Evolutionary conservation across 805 yeast genomes (phyloP), one percentile per base, ranked within the genome.

Genomic region (Ogataea paraovalis): DNA sequence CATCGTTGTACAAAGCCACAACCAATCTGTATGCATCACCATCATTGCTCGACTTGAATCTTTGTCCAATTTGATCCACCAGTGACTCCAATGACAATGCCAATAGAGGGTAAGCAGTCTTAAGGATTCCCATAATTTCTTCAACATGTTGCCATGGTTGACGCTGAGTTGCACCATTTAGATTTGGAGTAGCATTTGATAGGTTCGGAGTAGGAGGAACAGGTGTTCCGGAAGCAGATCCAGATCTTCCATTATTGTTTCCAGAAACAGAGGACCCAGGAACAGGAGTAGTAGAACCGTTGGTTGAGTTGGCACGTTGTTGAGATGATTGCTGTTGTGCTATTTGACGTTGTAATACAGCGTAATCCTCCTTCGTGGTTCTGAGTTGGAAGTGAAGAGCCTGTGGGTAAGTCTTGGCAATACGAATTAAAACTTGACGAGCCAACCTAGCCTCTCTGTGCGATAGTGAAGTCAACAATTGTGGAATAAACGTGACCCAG

Each of bases 401-500:
- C 68, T 94, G 99, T 1, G 99, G 99, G 68, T 87, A 95, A 45
- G 90, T 84, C 71, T 94, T 94, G 1, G 99, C 99, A 61, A 94
- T 94, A 55, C 94, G 76, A 45, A 90, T 86, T 62, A 94, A 75
- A 39, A 94, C 86, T 58, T 83, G 90, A 51, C 96, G 83, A 2
- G 92, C 97, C 65, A 90, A 74, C 47, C 80, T 78, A 0, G 97
- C 98, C 64, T 94, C 98, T 57, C 82, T 85, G 57, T 90, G 96
- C 1, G 97, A 87, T 50, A 94, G 72, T 0, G 96, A 84, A 0
- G 97, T 85, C 56, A 94, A 72, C 50, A 94, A 73, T 67, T 95
- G 99, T 2, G 99, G 99, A 55, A 94, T 90, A 60, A 86, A 94
- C 0, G 98, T 89, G 40, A 94, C 89, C 98, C 98, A 94, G 66